Evolutionary conservation across 2,329 filamentous ascomycete species (phyloP).

Genomic region (Xylariales sp.): DNA sequence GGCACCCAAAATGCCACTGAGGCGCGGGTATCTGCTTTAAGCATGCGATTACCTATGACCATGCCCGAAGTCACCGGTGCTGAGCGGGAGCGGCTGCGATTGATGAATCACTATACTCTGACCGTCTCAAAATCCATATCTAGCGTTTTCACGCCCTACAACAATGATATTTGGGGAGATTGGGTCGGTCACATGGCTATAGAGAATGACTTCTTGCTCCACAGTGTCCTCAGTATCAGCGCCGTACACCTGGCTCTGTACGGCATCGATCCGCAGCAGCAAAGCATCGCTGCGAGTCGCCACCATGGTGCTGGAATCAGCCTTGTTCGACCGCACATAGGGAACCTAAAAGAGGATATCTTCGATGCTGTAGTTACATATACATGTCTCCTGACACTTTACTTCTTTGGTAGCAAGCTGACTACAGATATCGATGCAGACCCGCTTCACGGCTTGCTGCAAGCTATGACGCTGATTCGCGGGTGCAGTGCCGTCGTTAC

Average conservation of each 20-base stretch:
- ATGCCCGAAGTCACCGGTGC: neutral
- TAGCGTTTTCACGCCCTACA: neutral
- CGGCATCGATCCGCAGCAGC: neutral
- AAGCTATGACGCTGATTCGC: neutral
- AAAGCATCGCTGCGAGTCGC: neutral
- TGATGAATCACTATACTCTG: neutral
- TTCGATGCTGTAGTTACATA: neutral
- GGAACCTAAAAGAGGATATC: neutral
- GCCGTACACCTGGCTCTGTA: neutral
- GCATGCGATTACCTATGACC: neutral
- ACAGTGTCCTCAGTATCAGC: neutral
- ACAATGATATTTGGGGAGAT: neutral
- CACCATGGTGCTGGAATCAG: neutral
- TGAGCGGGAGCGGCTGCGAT: neutral
- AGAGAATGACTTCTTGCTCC: neutral
- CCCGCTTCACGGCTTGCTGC: neutral
- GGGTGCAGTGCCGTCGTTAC: neutral
- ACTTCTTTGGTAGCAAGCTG: neutral
- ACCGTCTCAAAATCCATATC: neutral
- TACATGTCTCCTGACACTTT: neutral
- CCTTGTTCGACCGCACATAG: neutral
- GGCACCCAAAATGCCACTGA: no score
- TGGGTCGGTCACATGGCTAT: neutral
- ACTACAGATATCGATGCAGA: neutral
- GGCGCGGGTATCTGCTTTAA: no score